Conservation (phyloP, 1,139 yeast species). For the Hansenula anomala region DNA sequence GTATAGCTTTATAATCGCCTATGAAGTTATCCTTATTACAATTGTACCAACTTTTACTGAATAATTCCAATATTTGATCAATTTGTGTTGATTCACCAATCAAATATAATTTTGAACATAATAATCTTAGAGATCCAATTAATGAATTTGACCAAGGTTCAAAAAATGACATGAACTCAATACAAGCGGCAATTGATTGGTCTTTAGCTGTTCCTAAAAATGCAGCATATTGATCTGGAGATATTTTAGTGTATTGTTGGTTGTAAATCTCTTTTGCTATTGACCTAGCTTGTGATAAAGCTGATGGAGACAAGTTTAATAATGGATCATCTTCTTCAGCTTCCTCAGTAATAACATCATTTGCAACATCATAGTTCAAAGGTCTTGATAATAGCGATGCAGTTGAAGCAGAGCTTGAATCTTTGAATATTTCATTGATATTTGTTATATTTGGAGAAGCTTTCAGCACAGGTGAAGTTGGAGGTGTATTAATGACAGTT, state of each 20-base stretch:
- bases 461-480: constrained; percentile 9
- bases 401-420: constrained; percentile 9
- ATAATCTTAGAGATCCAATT: constrained; percentile 49
- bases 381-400: constrained; percentile 7
- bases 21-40: constrained; percentile 43
- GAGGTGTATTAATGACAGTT: neutral
- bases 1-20: constrained; percentile 58
- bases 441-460: constrained; percentile 18
- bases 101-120: constrained; percentile 64
- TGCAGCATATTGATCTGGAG: constrained; percentile 29
- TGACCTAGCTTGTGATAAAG: neutral
- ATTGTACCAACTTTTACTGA: constrained; percentile 63
- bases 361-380: constrained; percentile 10
- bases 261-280: constrained; percentile 28
- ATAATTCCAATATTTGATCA: constrained; percentile 67
- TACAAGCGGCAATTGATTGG: constrained; percentile 20
- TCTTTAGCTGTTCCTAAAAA: constrained; percentile 26
- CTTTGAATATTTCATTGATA: constrained; percentile 16
- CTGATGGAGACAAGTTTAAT: neutral
- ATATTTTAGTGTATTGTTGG: constrained; percentile 23
- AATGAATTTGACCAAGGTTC: constrained; percentile 33
- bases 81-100: constrained; percentile 84
- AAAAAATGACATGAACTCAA: constrained; percentile 24
- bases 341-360: constrained; percentile 15
- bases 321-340: constrained; percentile 11